phyloP scores from a whole-genome alignment of 495 filamentous ascomycete genomes.

The Achaetomiella virescens region DNA sequence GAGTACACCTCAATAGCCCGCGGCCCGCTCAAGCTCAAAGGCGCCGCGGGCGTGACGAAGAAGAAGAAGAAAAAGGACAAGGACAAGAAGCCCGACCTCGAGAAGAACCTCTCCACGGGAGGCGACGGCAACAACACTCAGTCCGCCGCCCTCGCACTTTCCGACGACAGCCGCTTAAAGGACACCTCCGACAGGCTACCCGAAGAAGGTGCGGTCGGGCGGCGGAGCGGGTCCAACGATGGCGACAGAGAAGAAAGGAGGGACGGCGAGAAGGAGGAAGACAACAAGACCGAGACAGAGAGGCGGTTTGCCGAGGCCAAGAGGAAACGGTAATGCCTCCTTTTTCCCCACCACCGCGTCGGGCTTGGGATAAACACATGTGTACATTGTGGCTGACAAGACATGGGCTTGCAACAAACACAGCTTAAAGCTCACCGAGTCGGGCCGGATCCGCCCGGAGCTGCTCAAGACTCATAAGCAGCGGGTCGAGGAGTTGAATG shows the following conservation, averaged over 20 bases:
- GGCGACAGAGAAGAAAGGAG: not conserved
- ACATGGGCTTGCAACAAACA: not conserved
- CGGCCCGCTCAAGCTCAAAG: conserved; percentile 77
- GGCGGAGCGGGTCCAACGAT: too few species aligned
- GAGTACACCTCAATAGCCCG: conserved; percentile 63
- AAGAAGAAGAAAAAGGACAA: conserved; percentile 56
- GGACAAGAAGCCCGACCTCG: conserved; percentile 23
- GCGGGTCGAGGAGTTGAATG: conserved; percentile 91
- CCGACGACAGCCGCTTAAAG: too few species aligned
- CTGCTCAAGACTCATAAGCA: conserved; percentile 95
- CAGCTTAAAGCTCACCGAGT: conserved; percentile 61
- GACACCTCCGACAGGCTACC: conserved; percentile 6
- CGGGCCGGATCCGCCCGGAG: conserved; percentile 47
- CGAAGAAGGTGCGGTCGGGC: not conserved
- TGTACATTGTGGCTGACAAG: too few species aligned
- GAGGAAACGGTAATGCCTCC: conserved; percentile 61
- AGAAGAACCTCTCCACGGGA: conserved; percentile 29
- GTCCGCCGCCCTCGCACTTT: not conserved
- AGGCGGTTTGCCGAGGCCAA: conserved; percentile 69
- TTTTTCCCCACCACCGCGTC: not conserved
- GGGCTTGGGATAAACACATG: too few species aligned
- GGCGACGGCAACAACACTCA: conserved; percentile 7
- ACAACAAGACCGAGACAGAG: conserved; percentile 80
- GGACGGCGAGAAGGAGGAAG: conserved; percentile 22
- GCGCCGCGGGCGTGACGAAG: conserved; percentile 53